Base-by-base conservation (phyloP, 2,329 filamentous ascomycete genomes). In the Colletotrichum noveboracense region DNA sequence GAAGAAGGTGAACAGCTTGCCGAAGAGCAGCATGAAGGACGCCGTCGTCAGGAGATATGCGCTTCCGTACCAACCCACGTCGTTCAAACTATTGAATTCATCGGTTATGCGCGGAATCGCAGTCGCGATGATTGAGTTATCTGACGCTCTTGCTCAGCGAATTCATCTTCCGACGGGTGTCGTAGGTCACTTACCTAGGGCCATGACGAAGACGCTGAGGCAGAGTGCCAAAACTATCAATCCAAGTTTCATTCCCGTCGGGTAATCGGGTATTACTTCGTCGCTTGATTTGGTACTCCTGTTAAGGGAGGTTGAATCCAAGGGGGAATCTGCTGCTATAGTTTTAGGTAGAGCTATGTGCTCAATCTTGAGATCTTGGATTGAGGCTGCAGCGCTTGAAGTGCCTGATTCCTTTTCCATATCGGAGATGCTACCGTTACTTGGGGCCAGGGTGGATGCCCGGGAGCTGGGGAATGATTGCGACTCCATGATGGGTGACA, bases 51-150 rank as follows among this genome's bases (percentile, higher is more conserved):
- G 83, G 77, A 87, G 81, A 77, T 87, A 87, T 55, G 86, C 83
- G 7, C 80, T 85, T 4, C 86, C 88, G 74, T 90, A 89, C 88
- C 88, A 90, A 62, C 86, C 87, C 13, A 90, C 85, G 70, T 89
- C 87, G 9, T 84, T 81, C 8, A 89, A 81, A 64, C 86, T 84
- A 28, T 85, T 81, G 79, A 87, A 86, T 16, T 85, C 81, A 74
- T 85, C 81, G 0, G 86, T 87, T 75, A 87, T 87, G 34, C 82
- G 83, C 5, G 86, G 86, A 70, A 88, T 86, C 4, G 86, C 86
- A 2, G 86, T 87, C 10, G 86, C 85, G 65, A 87, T 85, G 73
- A 87, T 87, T 21, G 83, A 83, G 70, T 84, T 84, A 73, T 85
- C 83, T 84, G 61, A 3, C n/a, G 6, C 1, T 4, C 26, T 21